Percentiles rank a stretch among this genome's conserved stretches.
These are phyloP conservation scores for Candida coquimbonensis DNA, from an alignment of 805 yeast genomes.

Conservation along the genomic window DNA sequence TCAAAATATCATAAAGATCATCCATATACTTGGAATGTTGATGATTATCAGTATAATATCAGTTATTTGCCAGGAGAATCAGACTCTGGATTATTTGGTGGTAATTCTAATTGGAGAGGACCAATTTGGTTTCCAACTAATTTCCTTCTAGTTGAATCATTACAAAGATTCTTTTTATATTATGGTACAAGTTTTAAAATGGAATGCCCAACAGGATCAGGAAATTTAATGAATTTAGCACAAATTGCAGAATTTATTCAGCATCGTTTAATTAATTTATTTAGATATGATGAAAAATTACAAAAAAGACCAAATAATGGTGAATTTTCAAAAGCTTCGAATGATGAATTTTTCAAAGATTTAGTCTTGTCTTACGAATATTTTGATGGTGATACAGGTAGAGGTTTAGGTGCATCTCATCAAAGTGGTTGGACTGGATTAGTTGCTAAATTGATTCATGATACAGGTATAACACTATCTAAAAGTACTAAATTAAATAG, in stretches of 20 bases:
- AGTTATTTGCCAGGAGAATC: conserved; percentile 83
- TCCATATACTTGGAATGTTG: conserved; percentile 79
- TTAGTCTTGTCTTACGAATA: conserved; percentile 77
- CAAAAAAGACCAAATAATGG: conserved; percentile 78
- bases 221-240: conserved; percentile 67
- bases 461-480: conserved; percentile 65
- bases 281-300: conserved; percentile 55
- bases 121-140: conserved; percentile 96
- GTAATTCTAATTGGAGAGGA: conserved; percentile 96
- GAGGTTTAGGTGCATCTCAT: conserved; percentile 90
- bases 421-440: conserved; percentile 97
- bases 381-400: conserved; percentile 90
- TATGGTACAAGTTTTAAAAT: conserved; percentile 82
- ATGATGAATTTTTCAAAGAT: conserved; percentile 68
- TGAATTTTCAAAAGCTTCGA: conserved; percentile 49
- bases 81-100: conserved; percentile 91
- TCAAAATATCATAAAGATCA: conserved; percentile 80
- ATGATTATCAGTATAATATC: conserved; percentile 65
- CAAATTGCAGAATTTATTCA: conserved; percentile 88
- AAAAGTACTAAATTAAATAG: conserved; percentile 7
- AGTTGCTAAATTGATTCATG: conserved; percentile 87
- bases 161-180: conserved; percentile 81
- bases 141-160: conserved; percentile 76
- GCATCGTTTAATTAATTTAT: conserved; percentile 74
- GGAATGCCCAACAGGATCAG: conserved; percentile 84